Base-by-base conservation (phyloP, 2,329 filamentous ascomycete species). In the Talaromyces piceae region DNA sequence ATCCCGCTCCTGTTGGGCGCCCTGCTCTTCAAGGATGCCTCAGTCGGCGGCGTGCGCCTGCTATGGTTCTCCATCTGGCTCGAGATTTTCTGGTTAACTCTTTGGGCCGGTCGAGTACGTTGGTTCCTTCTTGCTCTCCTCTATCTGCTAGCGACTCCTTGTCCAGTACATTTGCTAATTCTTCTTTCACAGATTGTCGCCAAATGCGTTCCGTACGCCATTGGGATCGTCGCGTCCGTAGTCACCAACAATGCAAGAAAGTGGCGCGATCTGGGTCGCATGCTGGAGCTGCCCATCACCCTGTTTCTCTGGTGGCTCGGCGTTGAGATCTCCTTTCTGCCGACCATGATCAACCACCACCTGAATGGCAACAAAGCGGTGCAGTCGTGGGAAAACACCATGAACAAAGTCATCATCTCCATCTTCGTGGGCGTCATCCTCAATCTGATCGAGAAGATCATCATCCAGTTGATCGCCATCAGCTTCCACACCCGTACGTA, bases 21-120 rank as follows among this genome's bases (percentile, higher is more conserved):
- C 1, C 68, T 87, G 16, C 56, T 78, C 1, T 86, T 78, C 55
- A 71, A 74, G n/a, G 57, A 77, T 45, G 74, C 85, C 1, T 81
- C 79, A 11, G 79, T 86, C 2, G 89, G 89, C 1, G 88, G 86
- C 18, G 89, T 95, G 0, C 64, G 82, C 56, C 73, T 96, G 41
- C 73, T 89, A 54, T 97, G 91, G 91, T 96, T 97, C 63, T 87
- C 87, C 26, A 89, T 96, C 56, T 97, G 91, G 91, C 77, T 96
- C 16, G 88, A 95, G 67, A 88, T 95, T 39, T 78, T 96, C 23
- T 97, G 91, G 91, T 77, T 91, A 56, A 89, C 89, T 0, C 76
- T 96, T 0, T 97, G 91, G 91, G 84, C 86, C 18, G 86, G 81
- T 49, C 70, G 81, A 61, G 72, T 77, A 64, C 62, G 69, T n/a